These are phyloP conservation scores for Geotrichum siamense DNA, from an alignment of 1,139 yeast species.

Conservation along the genomic window DNA sequence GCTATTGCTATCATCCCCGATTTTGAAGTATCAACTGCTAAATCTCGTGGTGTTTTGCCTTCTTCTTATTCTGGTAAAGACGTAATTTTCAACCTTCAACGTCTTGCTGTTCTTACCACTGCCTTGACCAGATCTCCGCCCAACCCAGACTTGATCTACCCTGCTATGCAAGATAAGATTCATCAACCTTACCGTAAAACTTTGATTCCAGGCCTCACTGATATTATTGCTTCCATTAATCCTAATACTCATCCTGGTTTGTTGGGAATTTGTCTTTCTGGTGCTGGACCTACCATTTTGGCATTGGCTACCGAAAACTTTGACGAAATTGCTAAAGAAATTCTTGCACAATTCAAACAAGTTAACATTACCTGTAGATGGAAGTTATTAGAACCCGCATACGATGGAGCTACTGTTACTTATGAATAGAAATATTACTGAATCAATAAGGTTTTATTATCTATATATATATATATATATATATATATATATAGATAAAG, in stretches of 20 bases:
- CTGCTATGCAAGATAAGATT: constrained; percentile 93
- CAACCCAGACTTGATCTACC: constrained; percentile 71
- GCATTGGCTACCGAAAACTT: constrained; percentile 87
- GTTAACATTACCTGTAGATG: constrained; percentile 68
- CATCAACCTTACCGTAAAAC: constrained; percentile 94
- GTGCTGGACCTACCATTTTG: constrained; percentile 96
- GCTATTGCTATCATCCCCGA: constrained; percentile 90
- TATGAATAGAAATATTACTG: constrained; percentile 10
- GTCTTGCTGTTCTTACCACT: constrained; percentile 66
- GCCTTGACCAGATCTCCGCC: constrained; percentile 83
- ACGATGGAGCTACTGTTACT: constrained; percentile 59
- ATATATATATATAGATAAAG: too few relatives aligned
- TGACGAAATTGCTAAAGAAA: constrained; percentile 73
- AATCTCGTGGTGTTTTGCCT: constrained; percentile 84
- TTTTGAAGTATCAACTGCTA: constrained; percentile 90
- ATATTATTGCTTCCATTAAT: constrained; percentile 71
- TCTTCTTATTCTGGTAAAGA: constrained; percentile 70
- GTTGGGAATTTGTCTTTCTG: constrained; percentile 89
- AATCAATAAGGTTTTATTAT: background rate
- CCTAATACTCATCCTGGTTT: constrained; percentile 79
- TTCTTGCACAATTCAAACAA: constrained; percentile 58
- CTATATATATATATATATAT: too few relatives aligned
- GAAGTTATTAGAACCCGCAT: constrained; percentile 78
- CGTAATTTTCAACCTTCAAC: constrained; percentile 78
- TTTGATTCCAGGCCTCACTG: constrained; percentile 82